Conservation (phyloP, 768 basidiomycete genomes). For the Lyophyllum shimeji region DNA sequence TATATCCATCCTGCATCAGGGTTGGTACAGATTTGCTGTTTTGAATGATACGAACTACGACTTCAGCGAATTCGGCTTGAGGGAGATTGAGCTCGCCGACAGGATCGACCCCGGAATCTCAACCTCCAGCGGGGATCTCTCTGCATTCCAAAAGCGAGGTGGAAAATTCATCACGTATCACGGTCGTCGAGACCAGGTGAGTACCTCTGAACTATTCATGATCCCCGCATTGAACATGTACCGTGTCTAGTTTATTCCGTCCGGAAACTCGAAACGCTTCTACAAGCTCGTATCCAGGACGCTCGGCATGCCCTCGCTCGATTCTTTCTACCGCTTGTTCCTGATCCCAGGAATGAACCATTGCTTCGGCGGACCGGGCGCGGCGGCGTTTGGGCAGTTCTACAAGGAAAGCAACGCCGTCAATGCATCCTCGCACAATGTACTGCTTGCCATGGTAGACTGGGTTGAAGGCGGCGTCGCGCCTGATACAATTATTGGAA, state of each 20-base stretch:
- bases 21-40: slow-evolving; percentile 11
- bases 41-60: slow-evolving; percentile 11
- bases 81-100: neutral
- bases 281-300: neutral
- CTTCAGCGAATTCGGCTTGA: slow-evolving; percentile 6
- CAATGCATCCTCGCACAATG: slow-evolving; percentile 9
- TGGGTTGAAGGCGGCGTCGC: slow-evolving; percentile 13
- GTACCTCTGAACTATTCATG: neutral
- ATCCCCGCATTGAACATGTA: neutral
- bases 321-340: slow-evolving; percentile 1
- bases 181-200: slow-evolving; percentile 13
- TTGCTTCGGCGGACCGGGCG: neutral
- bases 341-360: neutral
- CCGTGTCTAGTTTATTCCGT: neutral
- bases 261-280: neutral
- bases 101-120: slow-evolving; percentile 1
- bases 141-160: slow-evolving; percentile 7
- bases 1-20: neutral
- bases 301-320: neutral
- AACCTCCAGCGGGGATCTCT: slow-evolving; percentile 10
- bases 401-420: neutral
- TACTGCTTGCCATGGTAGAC: slow-evolving; percentile 10
- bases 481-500: neutral
- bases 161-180: slow-evolving; percentile 16
- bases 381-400: slow-evolving; percentile 8